Percentiles rank a stretch among this genome's conserved stretches.
Conservation (phyloP, 2,329 filamentous ascomycete genomes). For the Xylariaceae sp. region DNA sequence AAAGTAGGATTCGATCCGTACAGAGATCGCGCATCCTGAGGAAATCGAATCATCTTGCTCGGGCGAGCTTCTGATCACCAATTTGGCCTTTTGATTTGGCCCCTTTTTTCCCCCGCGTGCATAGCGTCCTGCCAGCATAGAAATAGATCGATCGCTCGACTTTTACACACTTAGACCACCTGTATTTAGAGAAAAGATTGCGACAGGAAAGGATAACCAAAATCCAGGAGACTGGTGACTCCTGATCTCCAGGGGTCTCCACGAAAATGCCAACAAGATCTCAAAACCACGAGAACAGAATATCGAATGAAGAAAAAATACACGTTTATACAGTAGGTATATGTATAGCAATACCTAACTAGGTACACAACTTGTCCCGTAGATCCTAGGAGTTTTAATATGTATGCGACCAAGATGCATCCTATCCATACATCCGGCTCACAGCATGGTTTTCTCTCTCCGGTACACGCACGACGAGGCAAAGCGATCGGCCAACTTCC, state of each 20-base stretch:
- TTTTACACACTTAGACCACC: not conserved
- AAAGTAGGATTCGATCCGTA: constrained; percentile 55
- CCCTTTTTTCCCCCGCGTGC: not conserved
- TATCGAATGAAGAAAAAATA: constrained; percentile 2
- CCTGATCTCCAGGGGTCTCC: not conserved
- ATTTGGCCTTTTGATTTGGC: not conserved
- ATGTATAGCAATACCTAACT: not conserved
- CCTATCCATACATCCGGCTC: not conserved
- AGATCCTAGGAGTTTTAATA: not conserved
- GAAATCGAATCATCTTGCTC: not conserved
- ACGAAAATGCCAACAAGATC: not conserved
- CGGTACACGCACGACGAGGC: not conserved
- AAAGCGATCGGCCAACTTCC: not conserved
- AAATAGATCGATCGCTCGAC: not conserved
- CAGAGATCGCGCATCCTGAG: constrained; percentile 34
- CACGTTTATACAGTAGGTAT: constrained; percentile 17
- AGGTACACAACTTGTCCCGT: not conserved
- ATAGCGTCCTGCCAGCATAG: not conserved
- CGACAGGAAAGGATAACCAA: too few species aligned
- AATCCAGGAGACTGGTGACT: too few species aligned
- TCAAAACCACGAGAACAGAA: not conserved
- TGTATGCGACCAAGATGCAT: not conserved
- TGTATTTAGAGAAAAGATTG: not conserved
- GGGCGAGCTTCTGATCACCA: too few species aligned
- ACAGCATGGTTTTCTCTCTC: not conserved